phyloP scores from a whole-genome alignment of 331 rosid species.

The Saraca asoca region DNA sequence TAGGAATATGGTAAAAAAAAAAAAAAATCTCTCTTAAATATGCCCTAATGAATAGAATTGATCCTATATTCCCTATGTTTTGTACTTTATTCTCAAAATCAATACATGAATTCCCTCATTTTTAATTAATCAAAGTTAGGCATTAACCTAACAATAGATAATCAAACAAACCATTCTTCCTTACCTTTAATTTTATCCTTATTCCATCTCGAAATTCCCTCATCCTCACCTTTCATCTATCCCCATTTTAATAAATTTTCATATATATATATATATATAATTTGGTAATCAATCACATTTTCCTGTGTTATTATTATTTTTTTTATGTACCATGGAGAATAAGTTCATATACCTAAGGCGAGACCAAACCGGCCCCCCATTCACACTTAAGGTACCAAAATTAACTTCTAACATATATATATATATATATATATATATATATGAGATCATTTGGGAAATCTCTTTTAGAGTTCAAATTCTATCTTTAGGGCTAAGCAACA shows the following conservation, averaged over 20 bases:
- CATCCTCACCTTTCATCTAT: conserved; percentile 18
- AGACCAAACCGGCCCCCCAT: conserved; percentile 8
- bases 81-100: conserved; percentile 55
- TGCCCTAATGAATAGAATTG: conserved; percentile 41
- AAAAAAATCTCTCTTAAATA: conserved; percentile 33
- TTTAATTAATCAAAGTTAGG: no score
- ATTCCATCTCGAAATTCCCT: conserved; percentile 24
- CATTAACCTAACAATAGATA: no score
- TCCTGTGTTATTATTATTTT: no score
- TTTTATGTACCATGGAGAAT: no score
- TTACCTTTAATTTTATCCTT: conserved; percentile 39
- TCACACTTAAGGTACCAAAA: no score
- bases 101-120: conserved; percentile 31
- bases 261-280: no score
- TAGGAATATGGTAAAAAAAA: conserved; percentile 33
- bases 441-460: conserved; percentile 25
- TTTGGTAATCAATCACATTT: no score
- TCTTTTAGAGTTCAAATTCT: conserved; percentile 25
- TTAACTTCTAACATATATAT: conserved; percentile 17
- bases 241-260: no score
- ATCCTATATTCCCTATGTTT: conserved; percentile 60
- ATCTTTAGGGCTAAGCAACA: conserved; percentile 23
- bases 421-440: no score
- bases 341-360: no score
- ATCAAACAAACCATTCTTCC: conserved; percentile 35